These are phyloP conservation scores for Cercophora sp. DNA, from an alignment of 495 filamentous ascomycete genomes.

Conservation along the genomic window DNA sequence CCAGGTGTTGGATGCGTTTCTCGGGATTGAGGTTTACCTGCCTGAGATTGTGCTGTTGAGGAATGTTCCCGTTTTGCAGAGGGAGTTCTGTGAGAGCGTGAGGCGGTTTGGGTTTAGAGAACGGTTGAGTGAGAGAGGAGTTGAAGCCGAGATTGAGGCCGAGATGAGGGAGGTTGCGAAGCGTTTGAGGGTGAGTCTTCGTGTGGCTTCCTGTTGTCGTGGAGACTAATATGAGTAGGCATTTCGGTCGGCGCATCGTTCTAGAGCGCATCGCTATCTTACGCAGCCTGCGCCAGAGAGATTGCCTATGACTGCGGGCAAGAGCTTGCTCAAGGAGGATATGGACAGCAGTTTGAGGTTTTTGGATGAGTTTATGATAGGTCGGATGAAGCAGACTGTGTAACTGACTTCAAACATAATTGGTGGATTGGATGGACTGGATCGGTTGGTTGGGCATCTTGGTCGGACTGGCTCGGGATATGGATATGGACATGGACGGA, in stretches of 20 bases:
- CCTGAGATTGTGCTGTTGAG: conserved; percentile 14
- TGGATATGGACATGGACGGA: too few species aligned
- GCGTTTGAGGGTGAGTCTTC: conserved; percentile 31
- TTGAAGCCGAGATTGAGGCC: conserved; percentile 22
- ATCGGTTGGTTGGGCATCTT: too few species aligned
- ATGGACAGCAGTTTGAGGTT: conserved; percentile 16
- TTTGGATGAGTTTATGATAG: conserved; percentile 20
- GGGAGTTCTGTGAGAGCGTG: conserved; percentile 27
- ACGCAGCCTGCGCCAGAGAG: conserved; percentile 38
- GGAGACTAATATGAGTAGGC: conserved; percentile 9
- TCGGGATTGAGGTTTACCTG: conserved; percentile 41
- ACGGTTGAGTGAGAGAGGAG: conserved; percentile 20
- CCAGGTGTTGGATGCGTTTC: conserved; percentile 40
- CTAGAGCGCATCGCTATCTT: conserved; percentile 35
- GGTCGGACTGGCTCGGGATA: too few species aligned
- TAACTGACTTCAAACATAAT: too few species aligned
- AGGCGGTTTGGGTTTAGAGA: conserved; percentile 18
- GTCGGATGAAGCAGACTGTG: conserved; percentile 17
- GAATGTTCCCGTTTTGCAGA: conserved; percentile 32
- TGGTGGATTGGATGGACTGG: too few species aligned
- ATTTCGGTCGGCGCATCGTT: conserved; percentile 37
- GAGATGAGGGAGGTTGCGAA: conserved; percentile 35
- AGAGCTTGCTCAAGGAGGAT: conserved; percentile 33
- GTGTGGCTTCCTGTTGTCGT: background rate
- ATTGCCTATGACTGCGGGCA: conserved; percentile 43